Evolutionary conservation across 257 asterid genomes (phyloP), one percentile per base, ranked within the genome.

Genomic region (Fraxinus anomala): DNA sequence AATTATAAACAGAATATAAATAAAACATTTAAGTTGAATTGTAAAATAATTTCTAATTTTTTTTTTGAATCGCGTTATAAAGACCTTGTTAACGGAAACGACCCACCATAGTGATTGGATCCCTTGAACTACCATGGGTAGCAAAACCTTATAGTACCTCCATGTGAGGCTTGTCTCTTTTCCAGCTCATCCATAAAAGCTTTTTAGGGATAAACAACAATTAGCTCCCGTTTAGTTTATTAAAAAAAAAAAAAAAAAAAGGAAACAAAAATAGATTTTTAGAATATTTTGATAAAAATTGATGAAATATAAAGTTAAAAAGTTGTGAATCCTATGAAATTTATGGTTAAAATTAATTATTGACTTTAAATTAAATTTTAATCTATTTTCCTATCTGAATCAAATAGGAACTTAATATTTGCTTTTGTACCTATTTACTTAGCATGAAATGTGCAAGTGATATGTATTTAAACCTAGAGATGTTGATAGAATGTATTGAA

Each of bases 151-250:
- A n/a, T 54, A 54, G 23, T 19, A 19, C 63, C 26, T 54, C 63
- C 63, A 54, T 54, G 24, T 17, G 24, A n/a, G 24, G 19, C 23
- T 51, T 3, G 63, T 51, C 63, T 51, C 63, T 17, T 19, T 51
- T 51, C 42, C 30, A 66, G 70, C 66, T 65, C 3, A 30, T 78
- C 23, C 83, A 78, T 82, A 49, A 33, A 77, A 80, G 2, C 17
- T 31, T 49, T 66, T 33, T 54, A 40, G 16, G 47, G 16, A 40
- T 10, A 10, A 11, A 54, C 75, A 78, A 72, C 9, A 73, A 7
- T 44, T 11, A 12, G 14, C 65, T 2, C 11, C 2, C 6, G 19
- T 44, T 28, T 54, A 17, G 13, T 4, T 6, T 14, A 40, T 0
- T 11, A 0, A 9, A 40, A 40, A 40, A 39, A 30, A 2, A 30